Evolutionary conservation across 345 rosid genomes (phyloP), one percentile per base, ranked within the genome.

Genomic region (Sonneratia caseolaris): DNA sequence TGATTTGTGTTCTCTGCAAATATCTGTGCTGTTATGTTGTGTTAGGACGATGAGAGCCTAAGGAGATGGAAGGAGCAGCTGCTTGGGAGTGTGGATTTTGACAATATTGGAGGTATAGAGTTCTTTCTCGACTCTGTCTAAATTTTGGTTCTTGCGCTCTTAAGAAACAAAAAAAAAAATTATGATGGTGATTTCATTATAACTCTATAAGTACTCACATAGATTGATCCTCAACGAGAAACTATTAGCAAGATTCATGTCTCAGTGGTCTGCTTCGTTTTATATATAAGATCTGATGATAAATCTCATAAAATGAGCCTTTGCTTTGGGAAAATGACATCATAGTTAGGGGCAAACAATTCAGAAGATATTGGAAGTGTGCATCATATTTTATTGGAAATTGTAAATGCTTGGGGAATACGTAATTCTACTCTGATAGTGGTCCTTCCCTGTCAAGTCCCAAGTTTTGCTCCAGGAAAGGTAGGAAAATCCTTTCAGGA

Each of bases 61-160:
- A 81, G 88, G 79, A 85, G 84, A 82, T 89, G 93, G 93, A 88
- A 88, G 80, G 91, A 88, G 72, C 86, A 86, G 84, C 93, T 88
- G 72, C 91, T 88, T 70, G 91, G 91, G 40, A 74, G 77, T 76
- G 86, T 89, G 74, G 88, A 89, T 76, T 66, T 84, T 27, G 76
- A 74, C 21, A 77, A 76, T 55, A 80, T 85, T 73, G 94, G 91
- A 84, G 91, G 94, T 89, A 80, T 45, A 16, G 56, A 40, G 64
- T 24, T 24, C 27, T 37, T 22, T 32, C 53, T 21, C 21, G 7
- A 24, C 32, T 68, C 70, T 36, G 9, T 59, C 27, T 59, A 35
- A 3, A 8, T 5, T 18, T 59, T 8, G 22, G 22, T 59, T 21
- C 62, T 21, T 56, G 5, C 9, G 43, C 43, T 40, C 7, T 40